Percentiles rank a stretch among this genome's conserved stretches.
Evolutionary conservation across 2,329 filamentous ascomycete genomes (phyloP).

Genomic region (Dothideomycetes sp.): DNA sequence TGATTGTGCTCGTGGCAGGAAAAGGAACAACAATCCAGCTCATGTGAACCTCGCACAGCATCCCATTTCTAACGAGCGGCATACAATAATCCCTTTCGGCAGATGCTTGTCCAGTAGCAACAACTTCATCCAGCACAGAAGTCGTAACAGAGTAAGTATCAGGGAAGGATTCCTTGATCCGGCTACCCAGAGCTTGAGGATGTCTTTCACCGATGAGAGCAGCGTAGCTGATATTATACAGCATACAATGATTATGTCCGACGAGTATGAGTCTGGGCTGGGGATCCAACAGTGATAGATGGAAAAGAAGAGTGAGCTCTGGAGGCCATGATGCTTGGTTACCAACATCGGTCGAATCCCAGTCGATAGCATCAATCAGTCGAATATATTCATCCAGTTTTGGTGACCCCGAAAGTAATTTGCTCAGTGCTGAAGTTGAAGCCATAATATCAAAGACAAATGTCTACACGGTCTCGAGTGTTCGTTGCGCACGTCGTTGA

Average conservation of each 20-base stretch:
- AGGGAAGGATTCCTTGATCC: not conserved
- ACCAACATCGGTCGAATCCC: constrained; percentile 14
- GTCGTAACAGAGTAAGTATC: not conserved
- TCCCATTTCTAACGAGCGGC: not conserved
- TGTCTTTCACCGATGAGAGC: constrained; percentile 11
- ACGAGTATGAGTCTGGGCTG: constrained; percentile 13
- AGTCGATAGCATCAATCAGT: constrained; percentile 10
- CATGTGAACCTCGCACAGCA: constrained; percentile 13
- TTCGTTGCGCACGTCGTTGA: too few relatives aligned
- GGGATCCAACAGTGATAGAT: constrained; percentile 15
- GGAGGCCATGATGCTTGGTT: constrained; percentile 11
- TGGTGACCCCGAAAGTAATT: not conserved
- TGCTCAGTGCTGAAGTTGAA: too few relatives aligned
- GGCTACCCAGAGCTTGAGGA: constrained; percentile 9
- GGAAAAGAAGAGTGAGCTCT: constrained; percentile 14
- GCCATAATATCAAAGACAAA: too few relatives aligned
- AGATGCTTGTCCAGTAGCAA: constrained; percentile 2
- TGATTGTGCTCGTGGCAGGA: constrained; percentile 3
- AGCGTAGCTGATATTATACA: constrained; percentile 16
- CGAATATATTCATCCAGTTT: constrained; percentile 6
- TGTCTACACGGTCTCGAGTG: too few relatives aligned
- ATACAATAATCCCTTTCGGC: not conserved
- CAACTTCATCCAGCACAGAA: not conserved
- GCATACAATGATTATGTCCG: constrained; percentile 10
- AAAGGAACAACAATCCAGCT: constrained; percentile 13